Conservation (phyloP, 768 basidiomycete genomes). For the Tylopilus subfusipes region DNA sequence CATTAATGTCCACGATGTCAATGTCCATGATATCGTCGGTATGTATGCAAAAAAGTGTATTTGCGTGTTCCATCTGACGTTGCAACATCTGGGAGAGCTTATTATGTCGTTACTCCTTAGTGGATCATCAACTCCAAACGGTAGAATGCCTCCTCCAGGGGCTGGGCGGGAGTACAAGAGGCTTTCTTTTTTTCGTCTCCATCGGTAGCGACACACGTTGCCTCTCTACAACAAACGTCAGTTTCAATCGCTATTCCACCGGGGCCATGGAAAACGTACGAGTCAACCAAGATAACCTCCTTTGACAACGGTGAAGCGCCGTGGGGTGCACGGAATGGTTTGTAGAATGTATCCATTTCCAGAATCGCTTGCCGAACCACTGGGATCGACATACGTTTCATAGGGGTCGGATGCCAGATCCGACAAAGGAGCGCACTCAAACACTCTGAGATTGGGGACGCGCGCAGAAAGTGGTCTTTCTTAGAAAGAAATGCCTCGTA, state of each 20-base stretch:
- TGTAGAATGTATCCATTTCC: constrained; percentile 17
- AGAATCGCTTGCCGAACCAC: constrained; percentile 14
- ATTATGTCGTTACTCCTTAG: not conserved
- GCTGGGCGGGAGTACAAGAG: not conserved
- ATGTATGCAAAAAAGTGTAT: not conserved
- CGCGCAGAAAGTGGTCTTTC: constrained; percentile 1
- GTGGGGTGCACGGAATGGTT: not conserved
- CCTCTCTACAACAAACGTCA: constrained; percentile 9
- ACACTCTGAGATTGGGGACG: constrained; percentile 7
- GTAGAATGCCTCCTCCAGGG: not conserved
- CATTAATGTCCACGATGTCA: not conserved
- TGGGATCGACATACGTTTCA: constrained; percentile 16
- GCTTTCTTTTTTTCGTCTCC: not conserved
- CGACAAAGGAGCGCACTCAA: constrained; percentile 5
- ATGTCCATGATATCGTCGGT: not conserved
- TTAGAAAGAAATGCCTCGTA: constrained; percentile 4
- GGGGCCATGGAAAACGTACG: constrained; percentile 4
- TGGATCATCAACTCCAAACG: not conserved
- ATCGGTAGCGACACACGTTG: constrained; percentile 4
- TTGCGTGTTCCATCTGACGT: not conserved
- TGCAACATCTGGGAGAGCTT: not conserved
- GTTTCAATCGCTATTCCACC: not conserved
- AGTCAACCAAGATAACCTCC: constrained; percentile 3
- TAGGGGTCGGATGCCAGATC: constrained; percentile 16
- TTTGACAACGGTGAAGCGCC: not conserved